Evolutionary conservation across 345 rosid genomes (phyloP).

Genomic region (Citrus unshiu): DNA sequence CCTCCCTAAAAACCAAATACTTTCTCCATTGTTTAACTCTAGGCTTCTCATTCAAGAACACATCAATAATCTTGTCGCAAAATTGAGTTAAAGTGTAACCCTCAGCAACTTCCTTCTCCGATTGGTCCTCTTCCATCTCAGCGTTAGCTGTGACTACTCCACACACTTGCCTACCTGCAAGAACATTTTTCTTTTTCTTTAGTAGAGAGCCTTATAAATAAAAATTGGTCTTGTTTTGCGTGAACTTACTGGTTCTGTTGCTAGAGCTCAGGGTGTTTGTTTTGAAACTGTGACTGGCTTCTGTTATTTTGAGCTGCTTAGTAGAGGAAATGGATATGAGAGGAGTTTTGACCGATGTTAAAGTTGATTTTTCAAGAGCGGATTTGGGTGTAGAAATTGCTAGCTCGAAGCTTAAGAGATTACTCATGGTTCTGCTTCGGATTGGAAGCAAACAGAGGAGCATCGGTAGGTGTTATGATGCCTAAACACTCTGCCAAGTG

Average conservation of each 20-base stretch:
- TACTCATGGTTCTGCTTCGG: conserved; percentile 11
- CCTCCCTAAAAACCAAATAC: conserved; percentile 73
- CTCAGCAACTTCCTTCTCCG: conserved; percentile 60
- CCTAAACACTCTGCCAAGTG: no score
- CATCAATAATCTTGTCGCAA: conserved; percentile 74
- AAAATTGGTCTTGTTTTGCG: background rate
- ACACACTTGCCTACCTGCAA: conserved; percentile 48
- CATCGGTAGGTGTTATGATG: no score
- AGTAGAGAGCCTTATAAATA: background rate
- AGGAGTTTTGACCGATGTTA: conserved; percentile 16
- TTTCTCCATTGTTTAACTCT: conserved; percentile 77
- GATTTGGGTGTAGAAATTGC: conserved; percentile 21
- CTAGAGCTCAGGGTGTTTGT: conserved; percentile 6
- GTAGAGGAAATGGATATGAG: conserved; percentile 17
- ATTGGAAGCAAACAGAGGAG: background rate
- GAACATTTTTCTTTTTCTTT: background rate
- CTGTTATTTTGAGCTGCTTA: conserved; percentile 13
- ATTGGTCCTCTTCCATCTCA: conserved; percentile 36
- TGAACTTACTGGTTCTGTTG: conserved; percentile 20
- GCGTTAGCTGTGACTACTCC: conserved; percentile 21
- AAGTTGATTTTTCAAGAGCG: conserved; percentile 20
- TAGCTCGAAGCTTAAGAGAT: conserved; percentile 9
- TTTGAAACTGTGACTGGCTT: conserved; percentile 15
- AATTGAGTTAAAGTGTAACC: conserved; percentile 71
- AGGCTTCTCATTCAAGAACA: conserved; percentile 77